A percentile compares a stretch with the other conserved stretches of the same genome.
Evolutionary conservation across 192 early-diverging fungal species (phyloP).

Genomic region (Backusella liffmaniae): DNA sequence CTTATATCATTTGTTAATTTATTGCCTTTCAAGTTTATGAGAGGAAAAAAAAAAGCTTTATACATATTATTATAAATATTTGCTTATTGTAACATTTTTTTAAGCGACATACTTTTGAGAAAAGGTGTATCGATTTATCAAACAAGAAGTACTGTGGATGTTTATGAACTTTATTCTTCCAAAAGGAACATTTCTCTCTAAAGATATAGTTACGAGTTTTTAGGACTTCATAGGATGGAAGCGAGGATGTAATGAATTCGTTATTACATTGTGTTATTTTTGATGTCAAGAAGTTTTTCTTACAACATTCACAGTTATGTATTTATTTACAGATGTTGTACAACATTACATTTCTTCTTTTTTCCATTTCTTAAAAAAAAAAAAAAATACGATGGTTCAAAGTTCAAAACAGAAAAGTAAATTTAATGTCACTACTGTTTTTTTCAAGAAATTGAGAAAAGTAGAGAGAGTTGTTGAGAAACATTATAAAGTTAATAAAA

Average conservation of each 20-base stretch:
- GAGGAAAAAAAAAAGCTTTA: conserved; percentile 1
- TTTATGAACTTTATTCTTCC: no score
- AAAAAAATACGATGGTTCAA: background rate
- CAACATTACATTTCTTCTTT: background rate
- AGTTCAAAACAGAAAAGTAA: background rate
- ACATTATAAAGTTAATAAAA: no score
- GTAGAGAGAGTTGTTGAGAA: no score
- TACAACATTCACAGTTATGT: background rate
- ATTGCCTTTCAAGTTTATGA: background rate
- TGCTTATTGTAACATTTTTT: background rate
- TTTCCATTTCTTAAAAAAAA: background rate
- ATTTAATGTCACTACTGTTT: background rate
- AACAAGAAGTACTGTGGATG: background rate
- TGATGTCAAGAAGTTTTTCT: background rate
- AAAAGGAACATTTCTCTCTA: background rate
- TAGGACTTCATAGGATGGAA: background rate
- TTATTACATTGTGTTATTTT: background rate
- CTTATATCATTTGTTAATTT: background rate
- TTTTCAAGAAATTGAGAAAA: no score
- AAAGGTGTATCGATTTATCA: background rate
- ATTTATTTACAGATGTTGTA: background rate
- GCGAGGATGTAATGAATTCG: background rate
- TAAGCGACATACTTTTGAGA: no score
- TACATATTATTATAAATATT: background rate
- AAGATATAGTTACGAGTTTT: background rate